Base-by-base conservation (phyloP, 768 basidiomycete genomes). In the Boletus subparvulus region DNA sequence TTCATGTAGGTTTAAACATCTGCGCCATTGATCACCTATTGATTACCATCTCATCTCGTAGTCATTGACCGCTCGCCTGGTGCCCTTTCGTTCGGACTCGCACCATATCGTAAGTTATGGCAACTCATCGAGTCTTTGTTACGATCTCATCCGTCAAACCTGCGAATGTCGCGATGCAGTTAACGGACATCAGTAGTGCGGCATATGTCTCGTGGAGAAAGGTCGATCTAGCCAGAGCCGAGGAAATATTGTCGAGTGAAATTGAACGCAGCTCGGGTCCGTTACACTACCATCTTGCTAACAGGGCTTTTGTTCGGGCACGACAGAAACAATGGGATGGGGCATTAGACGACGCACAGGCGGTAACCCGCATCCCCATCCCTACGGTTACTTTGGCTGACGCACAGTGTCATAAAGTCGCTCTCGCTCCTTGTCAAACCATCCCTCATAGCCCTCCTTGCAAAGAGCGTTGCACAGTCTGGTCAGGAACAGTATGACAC, bases 231-330 rank as follows among this genome's bases (percentile, higher is more conserved):
- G 11, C 13, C 24, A 50, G n/a, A 28, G 52, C 62, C 10, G 65
- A 67, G 14, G 28, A 50, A 10, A 44, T 56, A 28, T 13, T 65
- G 19, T 67, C 65, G 2, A 16, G n/a, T 28, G 65, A 65, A 32
- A 56, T 67, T 2, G 41, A 32, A n/a, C 24, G 28, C n/a, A 11
- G 16, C 10, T 44, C 37, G 17, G 41, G 6, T 9, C 21, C 9
- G 32, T 41, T 21, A 24, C 50, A 49, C n/a, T 50, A 45, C 28
- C 32, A 49, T 52, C 39, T 55, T 30, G 58, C 59, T 13, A 64
- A 58, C n/a, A 43, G 65, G 24, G 58, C 65, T 16, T 43, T 65
- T 8, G 14, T 65, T 16, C 61, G 58, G 9, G 45, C 47, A 14
- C 61, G 47, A 5, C 17, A 56, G 24, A 21, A 19, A 28, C 42